A percentile compares a stretch with the other conserved stretches of the same genome.
Conservation (phyloP, 768 basidiomycete species). For the Pleurotus pulmonarius region DNA sequence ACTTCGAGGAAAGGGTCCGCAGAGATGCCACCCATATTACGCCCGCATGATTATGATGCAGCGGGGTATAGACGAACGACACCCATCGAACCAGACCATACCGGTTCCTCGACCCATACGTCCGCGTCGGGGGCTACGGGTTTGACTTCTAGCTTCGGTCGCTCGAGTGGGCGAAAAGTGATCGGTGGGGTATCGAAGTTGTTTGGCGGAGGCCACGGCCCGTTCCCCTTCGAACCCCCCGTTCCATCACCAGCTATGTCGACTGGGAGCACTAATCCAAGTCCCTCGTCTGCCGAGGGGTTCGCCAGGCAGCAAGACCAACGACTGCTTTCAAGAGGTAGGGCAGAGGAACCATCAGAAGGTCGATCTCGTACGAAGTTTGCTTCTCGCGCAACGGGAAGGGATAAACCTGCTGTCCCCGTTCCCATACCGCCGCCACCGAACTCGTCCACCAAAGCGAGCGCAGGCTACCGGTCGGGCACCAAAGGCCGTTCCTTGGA, state of each 20-base stretch:
- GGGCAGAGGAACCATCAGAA: background rate
- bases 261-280: conserved; percentile 16
- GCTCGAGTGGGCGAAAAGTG: conserved; percentile 40
- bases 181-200: conserved; percentile 28
- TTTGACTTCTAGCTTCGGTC: conserved; percentile 57
- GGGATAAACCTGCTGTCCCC: background rate
- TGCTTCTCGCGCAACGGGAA: background rate
- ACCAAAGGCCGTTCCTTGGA: conserved; percentile 70
- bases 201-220: conserved; percentile 43
- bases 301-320: conserved; percentile 10
- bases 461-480: conserved; percentile 37
- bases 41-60: background rate
- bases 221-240: conserved; percentile 68
- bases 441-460: conserved; percentile 5
- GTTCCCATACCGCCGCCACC: conserved; percentile 24
- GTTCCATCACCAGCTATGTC: conserved; percentile 45
- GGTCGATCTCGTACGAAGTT: background rate
- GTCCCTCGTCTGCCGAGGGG: background rate
- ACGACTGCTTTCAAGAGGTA: conserved; percentile 8
- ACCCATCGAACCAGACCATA: conserved; percentile 7
- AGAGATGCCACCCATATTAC: background rate
- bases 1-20: background rate
- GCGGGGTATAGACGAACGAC: background rate
- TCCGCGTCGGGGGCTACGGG: conserved; percentile 24
- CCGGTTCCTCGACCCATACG: conserved; percentile 2